Evolutionary conservation across 148 eudicot genomes (phyloP).

Genomic region (Rhododendron griersonianum): DNA sequence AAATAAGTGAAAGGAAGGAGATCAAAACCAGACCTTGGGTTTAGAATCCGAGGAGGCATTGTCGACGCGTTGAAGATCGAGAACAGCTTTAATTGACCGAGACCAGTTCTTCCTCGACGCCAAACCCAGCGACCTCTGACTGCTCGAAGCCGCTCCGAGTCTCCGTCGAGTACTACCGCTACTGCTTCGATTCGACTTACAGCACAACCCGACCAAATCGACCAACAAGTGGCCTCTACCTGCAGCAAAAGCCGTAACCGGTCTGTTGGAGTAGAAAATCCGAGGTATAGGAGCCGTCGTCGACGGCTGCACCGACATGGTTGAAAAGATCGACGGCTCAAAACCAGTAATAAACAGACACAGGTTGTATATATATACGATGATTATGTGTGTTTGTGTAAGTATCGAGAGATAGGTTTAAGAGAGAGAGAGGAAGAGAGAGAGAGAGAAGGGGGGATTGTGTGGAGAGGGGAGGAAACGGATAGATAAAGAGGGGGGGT

Average conservation of each 20-base stretch:
- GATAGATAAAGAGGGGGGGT: constrained; percentile 23
- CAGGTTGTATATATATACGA: background rate
- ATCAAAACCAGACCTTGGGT: constrained; percentile 27
- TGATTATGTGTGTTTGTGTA: background rate
- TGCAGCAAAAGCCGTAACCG: constrained; percentile 22
- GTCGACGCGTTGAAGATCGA: constrained; percentile 43
- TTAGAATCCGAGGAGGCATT: constrained; percentile 19
- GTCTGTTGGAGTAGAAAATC: constrained; percentile 25
- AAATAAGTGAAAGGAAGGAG: background rate
- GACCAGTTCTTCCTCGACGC: constrained; percentile 9
- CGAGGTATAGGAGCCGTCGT: constrained; percentile 22
- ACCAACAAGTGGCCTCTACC: constrained; percentile 40
- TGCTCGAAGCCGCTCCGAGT: constrained; percentile 10
- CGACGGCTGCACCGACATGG: constrained; percentile 59
- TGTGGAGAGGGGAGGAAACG: constrained; percentile 37
- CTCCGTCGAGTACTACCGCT: constrained; percentile 21
- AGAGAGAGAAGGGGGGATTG: constrained; percentile 14
- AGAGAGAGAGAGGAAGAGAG: constrained; percentile 11
- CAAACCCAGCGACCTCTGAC: constrained; percentile 6
- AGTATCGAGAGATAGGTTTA: background rate
- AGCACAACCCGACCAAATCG: constrained; percentile 56
- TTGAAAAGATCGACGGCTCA: constrained; percentile 11
- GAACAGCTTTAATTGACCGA: constrained; percentile 36
- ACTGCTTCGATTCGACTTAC: constrained; percentile 21
- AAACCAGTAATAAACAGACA: background rate